Base-by-base conservation (phyloP, 768 basidiomycete genomes). In the Boletellus emodensis region DNA sequence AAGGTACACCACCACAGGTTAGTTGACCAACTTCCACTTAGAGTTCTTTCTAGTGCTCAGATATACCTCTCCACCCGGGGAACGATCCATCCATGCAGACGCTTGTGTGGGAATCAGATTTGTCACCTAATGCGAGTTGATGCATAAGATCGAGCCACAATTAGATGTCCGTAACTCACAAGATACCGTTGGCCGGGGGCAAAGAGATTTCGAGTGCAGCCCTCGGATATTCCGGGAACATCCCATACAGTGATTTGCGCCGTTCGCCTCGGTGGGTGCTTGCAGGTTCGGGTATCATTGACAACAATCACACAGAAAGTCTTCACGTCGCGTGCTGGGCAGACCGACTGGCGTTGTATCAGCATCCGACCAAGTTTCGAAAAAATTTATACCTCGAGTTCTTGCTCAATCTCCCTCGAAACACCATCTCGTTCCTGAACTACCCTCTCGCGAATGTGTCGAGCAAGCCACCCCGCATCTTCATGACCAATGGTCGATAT, bases 161-260 rank as follows among this genome's bases (percentile, higher is more conserved):
- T 4, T 13, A 10, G 13, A 9, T 14, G 12, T 11, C 22, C 12
- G 10, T 5, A 2, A 68, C 82, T 57, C 51, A 90, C 90, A 61
- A 84, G 59, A 61, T 84, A 94, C 48, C 81, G 70, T 61, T 85
- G 80, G 1, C 89, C 87, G 28, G 76, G 75, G 39, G 72, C 68
- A 53, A 94, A 81, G 5, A 71, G 53, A 32, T 82, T 74, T 44
- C 75, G 61, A 46, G 65, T 61, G n/a, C 66, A 72, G 5, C 75
- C 79, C 54, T 87, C 84, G 20, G 71, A 70, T n/a, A 87, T 52
- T 12, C 71, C 71, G 4, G 80, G 68, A 3, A 80, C 84, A 59
- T 94, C 90, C 90, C 90, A 94, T 4, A 94, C 78, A 0, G 87
- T 94, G 47, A 97, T 57, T 62, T 90, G 87, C 0, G 84, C 93